Evolutionary conservation across 1,284 basidiomycete species (phyloP), one percentile per base, ranked within the genome.

Genomic region (Gymnopus androsaceus): DNA sequence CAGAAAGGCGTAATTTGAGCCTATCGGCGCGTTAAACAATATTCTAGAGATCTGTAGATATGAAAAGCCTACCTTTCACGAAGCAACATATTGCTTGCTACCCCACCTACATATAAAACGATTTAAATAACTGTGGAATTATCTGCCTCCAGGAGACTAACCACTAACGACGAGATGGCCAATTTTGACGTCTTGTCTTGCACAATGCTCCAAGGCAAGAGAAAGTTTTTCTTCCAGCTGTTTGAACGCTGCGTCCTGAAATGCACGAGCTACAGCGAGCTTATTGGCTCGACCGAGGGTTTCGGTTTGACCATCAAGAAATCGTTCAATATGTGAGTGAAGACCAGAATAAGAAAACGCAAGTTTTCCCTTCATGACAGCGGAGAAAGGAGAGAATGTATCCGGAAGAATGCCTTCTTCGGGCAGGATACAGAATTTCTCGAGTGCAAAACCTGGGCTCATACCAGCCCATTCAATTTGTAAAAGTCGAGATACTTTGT

Each of bases 41-140:
- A 15, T 27, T 19, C n/a, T 9, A 40, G 11, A 36, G 27, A 37
- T 49, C 9, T 23, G 38, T 37, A 14, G 9, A 34, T 34, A 3
- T n/a, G 45, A 41, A 3, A 0, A 8, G 62, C 77, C 44, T 50
- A 90, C 92, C 83, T 75, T 51, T 77, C 63, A 34, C 92, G 75
- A 55, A 97, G 71, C 61, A 80, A 86, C 33, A 66, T 47, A 63
- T 98, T 98, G 61, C 91, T 92, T 14, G 93, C 95, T 0, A 98
- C 95, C 1, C 95, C 95, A 1, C 95, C n/a, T n/a, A n/a, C n/a
- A n/a, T n/a, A n/a, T n/a, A n/a, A n/a, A n/a, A n/a, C n/a, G n/a
- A n/a, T n/a, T n/a, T n/a, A n/a, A n/a, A n/a, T n/a, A n/a, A n/a
- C n/a, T n/a, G n/a, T n/a, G n/a, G n/a, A n/a, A n/a, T n/a, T n/a